Base-by-base conservation (phyloP, 805 yeast genomes). In the Barnettozyma siamensis region DNA sequence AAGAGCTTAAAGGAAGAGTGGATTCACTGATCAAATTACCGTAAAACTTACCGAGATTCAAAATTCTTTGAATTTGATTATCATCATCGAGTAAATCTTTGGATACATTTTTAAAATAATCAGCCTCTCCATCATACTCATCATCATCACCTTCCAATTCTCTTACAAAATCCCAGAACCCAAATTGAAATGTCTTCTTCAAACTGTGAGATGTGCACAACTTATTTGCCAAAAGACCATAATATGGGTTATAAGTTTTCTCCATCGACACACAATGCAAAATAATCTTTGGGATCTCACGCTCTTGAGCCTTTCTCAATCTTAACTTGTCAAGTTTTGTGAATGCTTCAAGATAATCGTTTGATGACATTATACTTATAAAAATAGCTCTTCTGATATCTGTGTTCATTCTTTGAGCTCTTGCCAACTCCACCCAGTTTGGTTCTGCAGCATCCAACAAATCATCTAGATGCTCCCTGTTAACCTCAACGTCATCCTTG, bases 381-480 rank as follows among this genome's bases (percentile, higher is more conserved):
- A 93, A 93, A 15, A 93, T 83, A 1, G 98, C 97, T 41, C 96
- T 73, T 63, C 99, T 80, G 28, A 93, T 75, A 58, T 89, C 97
- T 0, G 98, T 91, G 61, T 94, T 93, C 94, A 93, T 89, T 48
- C 98, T 67, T 56, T 89, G 96, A 31, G 78, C 68, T 49, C 74
- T 75, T 4, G 99, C 98, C 30, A 93, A 67, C 46, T 83, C 89
- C 55, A 80, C 63, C 96, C 96, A 89, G 56, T 89, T 87, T 5
- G 94, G 93, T 33, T 67, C 69, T 2, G 57, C 55, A 6, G 34
- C 28, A 13, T 45, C 53, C 16, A 53, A 36, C 13, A 48, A 46
- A 29, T 49, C 53, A 26, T 48, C 46, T 33, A 48, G 33, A 28
- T 46, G 45, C 15, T 48, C 48, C 19, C 37, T 44, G n/a, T 51